Evolutionary conservation across 805 yeast genomes (phyloP).

Genomic region (Ogataea nakhonphanomensis): DNA sequence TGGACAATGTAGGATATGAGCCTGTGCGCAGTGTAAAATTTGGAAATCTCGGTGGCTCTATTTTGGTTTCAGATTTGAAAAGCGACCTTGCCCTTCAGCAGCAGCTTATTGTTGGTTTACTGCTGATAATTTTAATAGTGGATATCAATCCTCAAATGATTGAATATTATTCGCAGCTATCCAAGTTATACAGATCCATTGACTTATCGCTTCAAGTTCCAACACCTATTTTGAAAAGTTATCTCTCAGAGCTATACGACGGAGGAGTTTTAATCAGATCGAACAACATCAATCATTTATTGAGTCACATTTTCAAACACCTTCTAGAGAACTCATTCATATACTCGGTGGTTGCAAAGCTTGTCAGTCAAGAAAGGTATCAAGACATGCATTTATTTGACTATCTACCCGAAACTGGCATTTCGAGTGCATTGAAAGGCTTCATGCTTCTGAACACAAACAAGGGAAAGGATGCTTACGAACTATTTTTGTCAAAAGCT

Average conservation of each 20-base stretch:
- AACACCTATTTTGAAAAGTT: not conserved
- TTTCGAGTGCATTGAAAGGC: slow-evolving; percentile 27
- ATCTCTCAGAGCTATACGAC: slow-evolving; percentile 16
- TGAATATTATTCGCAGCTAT: slow-evolving; percentile 20
- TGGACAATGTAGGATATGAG: slow-evolving; percentile 16
- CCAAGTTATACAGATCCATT: slow-evolving; percentile 12
- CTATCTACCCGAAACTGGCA: slow-evolving; percentile 25
- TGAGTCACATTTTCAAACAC: slow-evolving; percentile 14
- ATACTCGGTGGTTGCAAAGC: slow-evolving; percentile 22
- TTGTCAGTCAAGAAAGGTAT: slow-evolving; percentile 11
- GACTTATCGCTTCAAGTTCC: slow-evolving; percentile 4
- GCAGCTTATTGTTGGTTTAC: slow-evolving; percentile 24
- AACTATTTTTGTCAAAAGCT: slow-evolving; percentile 29
- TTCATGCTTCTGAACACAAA: slow-evolving; percentile 27
- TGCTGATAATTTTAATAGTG: slow-evolving; percentile 30
- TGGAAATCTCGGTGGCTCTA: slow-evolving; percentile 24
- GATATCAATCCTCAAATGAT: slow-evolving; percentile 31
- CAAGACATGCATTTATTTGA: slow-evolving; percentile 15
- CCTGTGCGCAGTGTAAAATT: slow-evolving; percentile 21
- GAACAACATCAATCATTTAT: slow-evolving; percentile 24
- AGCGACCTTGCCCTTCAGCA: slow-evolving; percentile 18
- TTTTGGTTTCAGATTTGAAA: slow-evolving; percentile 22
- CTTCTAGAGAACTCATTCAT: slow-evolving; percentile 21
- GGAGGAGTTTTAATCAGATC: slow-evolving; percentile 27
- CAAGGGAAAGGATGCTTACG: slow-evolving; percentile 25